phyloP scores from a whole-genome alignment of 1,284 basidiomycete species.

The Psilocybe mexicana region DNA sequence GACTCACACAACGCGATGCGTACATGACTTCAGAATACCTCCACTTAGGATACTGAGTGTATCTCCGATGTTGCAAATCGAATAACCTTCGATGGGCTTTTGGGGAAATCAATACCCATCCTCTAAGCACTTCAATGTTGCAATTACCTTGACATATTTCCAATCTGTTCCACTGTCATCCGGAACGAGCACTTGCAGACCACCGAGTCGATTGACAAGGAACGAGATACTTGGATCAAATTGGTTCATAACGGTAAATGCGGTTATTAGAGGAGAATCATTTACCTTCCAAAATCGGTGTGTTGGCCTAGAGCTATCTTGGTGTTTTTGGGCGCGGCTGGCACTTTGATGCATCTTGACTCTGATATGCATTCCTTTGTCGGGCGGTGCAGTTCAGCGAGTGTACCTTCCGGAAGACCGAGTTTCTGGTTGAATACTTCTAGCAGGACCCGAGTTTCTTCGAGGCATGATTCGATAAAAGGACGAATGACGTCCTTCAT shows the following conservation, averaged over 20 bases:
- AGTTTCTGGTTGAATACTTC: conserved; percentile 50
- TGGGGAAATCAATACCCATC: not conserved
- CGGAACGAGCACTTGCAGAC: conserved; percentile 58
- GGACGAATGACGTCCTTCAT: conserved; percentile 44
- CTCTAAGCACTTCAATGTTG: not conserved
- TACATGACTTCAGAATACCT: conserved; percentile 53
- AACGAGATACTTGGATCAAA: not conserved
- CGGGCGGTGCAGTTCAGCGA: conserved; percentile 41
- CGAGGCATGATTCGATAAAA: conserved; percentile 48
- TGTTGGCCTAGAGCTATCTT: conserved; percentile 41
- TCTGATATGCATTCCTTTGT: conserved; percentile 51
- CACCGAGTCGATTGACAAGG: conserved; percentile 53
- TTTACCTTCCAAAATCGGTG: conserved; percentile 49
- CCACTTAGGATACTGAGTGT: conserved; percentile 55
- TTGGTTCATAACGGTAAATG: not conserved
- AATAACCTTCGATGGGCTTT: conserved; percentile 50
- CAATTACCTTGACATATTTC: conserved; percentile 53
- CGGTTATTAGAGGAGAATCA: conserved; percentile 20
- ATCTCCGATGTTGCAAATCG: conserved; percentile 62
- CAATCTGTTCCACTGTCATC: conserved; percentile 43
- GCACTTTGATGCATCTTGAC: conserved; percentile 50
- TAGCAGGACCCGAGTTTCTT: conserved; percentile 47
- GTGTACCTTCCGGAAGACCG: conserved; percentile 47
- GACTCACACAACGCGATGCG: conserved; percentile 49
- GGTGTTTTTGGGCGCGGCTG: conserved; percentile 33